Evolutionary conservation across 2,329 filamentous ascomycete genomes (phyloP), one percentile per base, ranked within the genome.

Genomic region (Monilinia vaccinii-corymbosi): DNA sequence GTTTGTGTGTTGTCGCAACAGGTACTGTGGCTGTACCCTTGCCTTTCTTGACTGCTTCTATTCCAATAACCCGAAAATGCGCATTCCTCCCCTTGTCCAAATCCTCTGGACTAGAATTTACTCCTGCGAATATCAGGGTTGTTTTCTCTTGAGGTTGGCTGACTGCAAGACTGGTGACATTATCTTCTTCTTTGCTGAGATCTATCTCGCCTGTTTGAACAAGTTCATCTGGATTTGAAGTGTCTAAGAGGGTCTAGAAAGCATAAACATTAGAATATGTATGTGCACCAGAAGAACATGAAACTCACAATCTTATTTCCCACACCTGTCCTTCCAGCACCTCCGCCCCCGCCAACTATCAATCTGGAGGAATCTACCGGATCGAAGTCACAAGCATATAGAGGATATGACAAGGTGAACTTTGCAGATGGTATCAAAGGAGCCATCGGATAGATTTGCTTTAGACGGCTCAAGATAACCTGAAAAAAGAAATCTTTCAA

Each of bases 341-440:
- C 93, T 65, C 93, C 93, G 63, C 93, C 93, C 56, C 93, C 93
- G 62, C 87, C 91, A 42, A 96, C 89, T 10, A 96, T 77, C 28
- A 97, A 79, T 64, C 86, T 85, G 64, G 82, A 82, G 62, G 86
- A 81, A 76, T 95, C 85, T 69, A 87, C 81, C 56, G 88, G 89
- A 71, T 96, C 91, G 73, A 96, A 97, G 71, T 91, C 91, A 72
- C 91, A 88, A 60, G 88, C 85, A 73, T 91, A 96, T 61, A 96
- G 82, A 52, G 92, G 92, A 74, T 93, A 97, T 61, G 85, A 83
- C 65, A 95, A 82, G 60, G 84, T 71, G 21, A 63, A 57, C 61
- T 71, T 72, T 38, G 71, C 69, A 8, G 63, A 67, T 23, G 68
- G 62, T 34, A 70, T 68, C 55, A 69, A 60, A 13, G 70, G 67